phyloP scores from a whole-genome alignment of 2,329 filamentous ascomycete species.

The Pseudogymnoascus sp. region DNA sequence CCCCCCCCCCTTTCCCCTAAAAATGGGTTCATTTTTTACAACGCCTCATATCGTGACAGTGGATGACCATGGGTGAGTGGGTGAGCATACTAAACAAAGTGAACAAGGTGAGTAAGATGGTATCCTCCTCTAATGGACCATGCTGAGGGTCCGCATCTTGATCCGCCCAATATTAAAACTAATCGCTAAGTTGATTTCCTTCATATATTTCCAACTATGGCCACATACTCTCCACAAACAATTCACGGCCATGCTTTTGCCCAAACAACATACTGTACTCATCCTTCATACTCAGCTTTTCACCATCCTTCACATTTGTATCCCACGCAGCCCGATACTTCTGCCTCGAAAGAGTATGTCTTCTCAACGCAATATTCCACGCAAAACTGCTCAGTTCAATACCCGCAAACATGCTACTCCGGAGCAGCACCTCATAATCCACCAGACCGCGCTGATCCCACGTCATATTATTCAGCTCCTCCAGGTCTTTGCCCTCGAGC shows the following conservation, averaged over 20 bases:
- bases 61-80: too few relatives aligned
- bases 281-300: background rate
- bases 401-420: conserved; percentile 35
- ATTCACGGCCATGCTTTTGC: background rate
- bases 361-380: conserved; percentile 38
- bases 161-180: background rate
- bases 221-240: background rate
- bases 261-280: background rate
- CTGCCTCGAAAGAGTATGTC: conserved; percentile 14
- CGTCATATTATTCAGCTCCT: conserved; percentile 29
- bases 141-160: too few relatives aligned
- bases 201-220: background rate
- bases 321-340: background rate
- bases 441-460: conserved; percentile 41
- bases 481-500: conserved; percentile 29
- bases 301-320: background rate
- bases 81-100: too few relatives aligned
- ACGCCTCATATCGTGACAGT: too few relatives aligned
- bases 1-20: too few relatives aligned
- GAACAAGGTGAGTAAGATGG: too few relatives aligned
- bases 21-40: too few relatives aligned
- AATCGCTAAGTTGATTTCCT: background rate
- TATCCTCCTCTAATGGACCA: too few relatives aligned
- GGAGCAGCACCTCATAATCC: conserved; percentile 41
- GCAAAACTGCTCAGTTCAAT: conserved; percentile 37